Base-by-base conservation (phyloP, 805 yeast genomes). In the Yueomyces sp. region DNA sequence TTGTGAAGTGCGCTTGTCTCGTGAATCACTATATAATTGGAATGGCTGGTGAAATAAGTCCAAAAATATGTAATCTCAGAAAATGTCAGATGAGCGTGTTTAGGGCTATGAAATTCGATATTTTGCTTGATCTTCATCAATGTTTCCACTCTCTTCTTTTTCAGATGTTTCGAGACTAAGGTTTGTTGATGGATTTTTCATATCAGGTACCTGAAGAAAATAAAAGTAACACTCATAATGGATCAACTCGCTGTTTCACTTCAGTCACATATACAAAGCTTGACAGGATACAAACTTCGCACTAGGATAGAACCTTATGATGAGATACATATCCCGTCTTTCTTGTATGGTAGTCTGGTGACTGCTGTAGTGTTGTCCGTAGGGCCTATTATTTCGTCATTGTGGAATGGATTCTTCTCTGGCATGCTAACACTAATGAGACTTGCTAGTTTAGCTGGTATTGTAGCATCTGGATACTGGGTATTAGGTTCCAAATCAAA, bases 341-440 rank as follows among this genome's bases (percentile, higher is more conserved):
- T 56, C 31, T 34, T 50, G 9, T 40, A 53, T 27, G 62, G 60
- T 4, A 49, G 55, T 41, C 45, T 50, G 12, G 42, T 49, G 3
- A 43, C 52, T 19, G 43, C 51, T 8, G 41, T 45, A 12, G 39
- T 52, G n/a, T 42, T 56, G 19, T 34, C 37, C 5, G 1, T 34
- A 11, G 49, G 51, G n/a, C 62, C 62, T 5, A 43, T 55, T n/a
- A 29, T 57, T 26, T 43, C 44, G 26, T 39, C 52, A 26, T 43
- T 57, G 8, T 37, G 55, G 4, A 60, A 60, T 19, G 55, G 55
- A n/a, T 29, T 55, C n/a, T 42, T 59, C 8, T 38, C 56, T 5
- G 54, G 58, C 30, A 44, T 54, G 26, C 26, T 57, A 11, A 46
- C 49, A 4, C 40, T 57, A 30, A 12, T 53, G 26, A 52, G 50